A percentile compares a stretch with the other conserved stretches of the same genome.
Conservation (phyloP, 108 stramenopile species). For the Nitzschia sp. region DNA sequence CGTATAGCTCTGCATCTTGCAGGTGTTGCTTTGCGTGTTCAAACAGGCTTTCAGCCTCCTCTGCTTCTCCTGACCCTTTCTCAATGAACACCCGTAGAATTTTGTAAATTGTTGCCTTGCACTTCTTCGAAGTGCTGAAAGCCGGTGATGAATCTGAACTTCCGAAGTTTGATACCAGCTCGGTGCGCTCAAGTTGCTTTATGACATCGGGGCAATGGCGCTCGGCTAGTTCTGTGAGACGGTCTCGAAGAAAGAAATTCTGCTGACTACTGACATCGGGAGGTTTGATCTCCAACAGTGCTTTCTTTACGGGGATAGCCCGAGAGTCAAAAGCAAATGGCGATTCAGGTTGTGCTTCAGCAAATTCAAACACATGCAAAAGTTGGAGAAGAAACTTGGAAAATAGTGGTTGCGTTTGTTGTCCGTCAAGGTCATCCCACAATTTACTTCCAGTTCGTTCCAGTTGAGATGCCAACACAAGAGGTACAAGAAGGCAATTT, state of each 20-base stretch:
- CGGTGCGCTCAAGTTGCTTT: slow-evolving; percentile 1
- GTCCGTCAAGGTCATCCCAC: slow-evolving; percentile 3
- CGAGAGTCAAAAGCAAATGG: slow-evolving; percentile 58
- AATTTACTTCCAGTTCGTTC: slow-evolving; percentile 21
- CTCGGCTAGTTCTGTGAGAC: background rate
- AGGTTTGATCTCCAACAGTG: background rate
- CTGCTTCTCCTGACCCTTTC: background rate
- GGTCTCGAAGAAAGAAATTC: background rate
- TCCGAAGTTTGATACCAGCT: background rate
- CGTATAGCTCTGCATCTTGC: slow-evolving; percentile 41
- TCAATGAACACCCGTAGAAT: slow-evolving; percentile 1
- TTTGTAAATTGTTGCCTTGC: background rate
- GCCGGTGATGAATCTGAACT: background rate
- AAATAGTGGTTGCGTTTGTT: background rate
- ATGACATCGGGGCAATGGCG: slow-evolving; percentile 11
- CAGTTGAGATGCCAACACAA: slow-evolving; percentile 8
- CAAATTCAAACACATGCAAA: slow-evolving; percentile 54
- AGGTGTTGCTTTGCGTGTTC: slow-evolving; percentile 27
- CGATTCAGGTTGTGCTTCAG: slow-evolving; percentile 36
- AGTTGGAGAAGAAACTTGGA: slow-evolving; percentile 46
- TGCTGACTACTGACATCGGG: background rate
- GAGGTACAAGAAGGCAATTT: slow-evolving; percentile 9
- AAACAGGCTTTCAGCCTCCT: slow-evolving; percentile 47
- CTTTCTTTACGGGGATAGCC: slow-evolving; percentile 40
- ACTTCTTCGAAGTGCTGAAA: no score